These are phyloP conservation scores for Zelopaecilomyces penicillatus DNA, from an alignment of 2,329 filamentous ascomycete species.

Conservation along the genomic window DNA sequence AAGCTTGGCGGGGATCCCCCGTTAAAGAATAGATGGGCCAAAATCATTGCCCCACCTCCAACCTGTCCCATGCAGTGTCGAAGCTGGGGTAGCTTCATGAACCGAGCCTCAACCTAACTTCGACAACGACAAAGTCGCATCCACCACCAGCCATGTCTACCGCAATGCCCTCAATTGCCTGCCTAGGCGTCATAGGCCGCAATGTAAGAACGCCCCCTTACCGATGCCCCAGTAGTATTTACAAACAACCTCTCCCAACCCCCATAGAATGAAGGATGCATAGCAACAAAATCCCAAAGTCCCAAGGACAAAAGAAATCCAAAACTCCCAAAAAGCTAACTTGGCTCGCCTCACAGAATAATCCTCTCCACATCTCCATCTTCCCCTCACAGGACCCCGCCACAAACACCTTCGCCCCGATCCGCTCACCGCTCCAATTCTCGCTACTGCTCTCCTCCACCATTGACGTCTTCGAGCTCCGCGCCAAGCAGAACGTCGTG, in stretches of 20 bases:
- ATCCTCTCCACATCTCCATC: conserved; percentile 86
- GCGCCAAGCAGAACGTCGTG: conserved; percentile 59
- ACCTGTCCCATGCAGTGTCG: no score
- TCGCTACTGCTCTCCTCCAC: conserved; percentile 84
- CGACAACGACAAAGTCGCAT: neutral
- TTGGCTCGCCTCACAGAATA: conserved; percentile 57
- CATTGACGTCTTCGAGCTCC: conserved; percentile 88
- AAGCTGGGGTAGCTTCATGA: neutral
- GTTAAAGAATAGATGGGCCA: no score
- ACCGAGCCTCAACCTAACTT: conserved; percentile 3
- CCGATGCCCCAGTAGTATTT: neutral
- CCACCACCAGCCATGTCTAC: conserved; percentile 43
- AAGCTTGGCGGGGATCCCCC: no score
- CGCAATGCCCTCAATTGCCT: conserved; percentile 73
- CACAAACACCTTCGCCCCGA: conserved; percentile 42
- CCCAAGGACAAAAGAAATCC: no score
- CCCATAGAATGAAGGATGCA: neutral
- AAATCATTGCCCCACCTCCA: no score
- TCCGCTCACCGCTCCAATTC: conserved; percentile 76
- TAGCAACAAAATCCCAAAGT: neutral
- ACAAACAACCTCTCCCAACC: neutral
- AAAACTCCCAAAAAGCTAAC: neutral
- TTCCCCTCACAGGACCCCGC: conserved; percentile 65
- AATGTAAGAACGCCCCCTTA: conserved; percentile 50
- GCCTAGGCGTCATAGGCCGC: conserved; percentile 87